These are phyloP conservation scores for Lomentospora prolificans DNA, from an alignment of 2,329 filamentous ascomycete species.

Conservation along the genomic window DNA sequence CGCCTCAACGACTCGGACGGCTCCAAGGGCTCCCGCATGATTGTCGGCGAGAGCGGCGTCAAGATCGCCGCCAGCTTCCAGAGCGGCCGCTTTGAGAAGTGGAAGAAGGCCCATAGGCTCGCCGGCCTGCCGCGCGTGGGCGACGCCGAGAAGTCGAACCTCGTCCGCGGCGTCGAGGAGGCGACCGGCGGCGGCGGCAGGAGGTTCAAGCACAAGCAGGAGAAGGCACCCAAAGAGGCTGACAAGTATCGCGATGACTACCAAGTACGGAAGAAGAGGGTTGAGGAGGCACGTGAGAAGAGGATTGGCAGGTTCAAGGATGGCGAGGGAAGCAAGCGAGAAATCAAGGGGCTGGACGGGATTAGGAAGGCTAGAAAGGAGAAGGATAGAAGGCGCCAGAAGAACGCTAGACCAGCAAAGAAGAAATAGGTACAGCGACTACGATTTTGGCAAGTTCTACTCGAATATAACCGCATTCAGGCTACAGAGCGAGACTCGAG, in stretches of 20 bases:
- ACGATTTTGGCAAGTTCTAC: too few relatives aligned
- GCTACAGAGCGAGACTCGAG: too few relatives aligned
- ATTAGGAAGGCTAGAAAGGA: slow-evolving; percentile 73
- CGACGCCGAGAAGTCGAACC: slow-evolving; percentile 55
- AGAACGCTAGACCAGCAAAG: slow-evolving; percentile 75
- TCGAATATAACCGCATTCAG: too few relatives aligned
- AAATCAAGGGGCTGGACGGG: slow-evolving; percentile 74
- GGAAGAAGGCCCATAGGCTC: slow-evolving; percentile 80
- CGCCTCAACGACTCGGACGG: slow-evolving; percentile 92
- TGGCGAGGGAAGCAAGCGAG: slow-evolving; percentile 60
- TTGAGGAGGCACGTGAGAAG: slow-evolving; percentile 79
- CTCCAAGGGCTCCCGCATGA: slow-evolving; percentile 59
- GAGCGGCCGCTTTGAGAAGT: slow-evolving; percentile 84
- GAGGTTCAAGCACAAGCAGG: slow-evolving; percentile 76
- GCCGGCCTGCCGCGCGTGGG: slow-evolving; percentile 71
- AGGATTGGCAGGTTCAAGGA: slow-evolving; percentile 65
- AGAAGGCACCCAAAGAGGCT: slow-evolving; percentile 83
- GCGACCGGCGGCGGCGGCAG: slow-evolving; percentile 16
- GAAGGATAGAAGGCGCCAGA: slow-evolving; percentile 67
- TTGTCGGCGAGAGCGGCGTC: slow-evolving; percentile 82
- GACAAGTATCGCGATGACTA: slow-evolving; percentile 91
- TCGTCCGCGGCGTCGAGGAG: slow-evolving; percentile 10
- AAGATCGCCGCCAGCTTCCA: slow-evolving; percentile 94
- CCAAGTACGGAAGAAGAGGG: slow-evolving; percentile 79
- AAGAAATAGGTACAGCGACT: slow-evolving; percentile 30